Conservation (phyloP, 257 asterid species). For the Paraleonurus japonicus region DNA sequence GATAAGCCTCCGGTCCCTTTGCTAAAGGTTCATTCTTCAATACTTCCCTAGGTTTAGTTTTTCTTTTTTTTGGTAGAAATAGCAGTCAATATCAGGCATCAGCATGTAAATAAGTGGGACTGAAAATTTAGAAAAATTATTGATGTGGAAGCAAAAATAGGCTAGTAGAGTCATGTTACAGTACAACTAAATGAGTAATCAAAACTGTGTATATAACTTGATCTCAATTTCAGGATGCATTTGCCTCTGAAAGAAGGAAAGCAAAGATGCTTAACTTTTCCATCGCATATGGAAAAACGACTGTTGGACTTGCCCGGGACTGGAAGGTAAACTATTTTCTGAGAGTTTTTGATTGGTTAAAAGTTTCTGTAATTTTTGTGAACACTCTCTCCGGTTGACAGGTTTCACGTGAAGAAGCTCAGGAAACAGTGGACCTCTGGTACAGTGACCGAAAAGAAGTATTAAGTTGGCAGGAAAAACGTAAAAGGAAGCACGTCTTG, state of each 20-base stretch:
- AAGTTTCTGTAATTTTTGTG: background rate
- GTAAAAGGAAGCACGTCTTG: conserved; percentile 64
- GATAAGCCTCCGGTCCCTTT: conserved; percentile 92
- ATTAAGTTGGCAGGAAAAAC: conserved; percentile 73
- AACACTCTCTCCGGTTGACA: conserved; percentile 32
- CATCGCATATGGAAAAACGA: conserved; percentile 93
- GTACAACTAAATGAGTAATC: conserved; percentile 1
- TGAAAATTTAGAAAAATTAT: background rate
- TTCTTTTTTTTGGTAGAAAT: background rate
- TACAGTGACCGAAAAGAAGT: conserved; percentile 94
- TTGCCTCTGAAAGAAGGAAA: conserved; percentile 95
- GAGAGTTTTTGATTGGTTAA: background rate
- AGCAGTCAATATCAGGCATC: background rate
- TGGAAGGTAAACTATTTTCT: conserved; percentile 70
- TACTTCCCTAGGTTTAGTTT: conserved; percentile 1
- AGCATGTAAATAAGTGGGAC: background rate
- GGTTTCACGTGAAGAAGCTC: conserved; percentile 96
- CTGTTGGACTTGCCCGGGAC: conserved; percentile 87
- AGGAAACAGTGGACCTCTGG: conserved; percentile 89
- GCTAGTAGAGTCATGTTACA: background rate
- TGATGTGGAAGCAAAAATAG: background rate
- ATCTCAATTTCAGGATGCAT: conserved; percentile 65
- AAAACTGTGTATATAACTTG: background rate
- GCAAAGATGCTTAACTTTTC: conserved; percentile 99
- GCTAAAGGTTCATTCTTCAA: conserved; percentile 62